Evolutionary conservation across 2,329 filamentous ascomycete species (phyloP), one percentile per base, ranked within the genome.

Genomic region (Phyllosticta paracitricarpa): DNA sequence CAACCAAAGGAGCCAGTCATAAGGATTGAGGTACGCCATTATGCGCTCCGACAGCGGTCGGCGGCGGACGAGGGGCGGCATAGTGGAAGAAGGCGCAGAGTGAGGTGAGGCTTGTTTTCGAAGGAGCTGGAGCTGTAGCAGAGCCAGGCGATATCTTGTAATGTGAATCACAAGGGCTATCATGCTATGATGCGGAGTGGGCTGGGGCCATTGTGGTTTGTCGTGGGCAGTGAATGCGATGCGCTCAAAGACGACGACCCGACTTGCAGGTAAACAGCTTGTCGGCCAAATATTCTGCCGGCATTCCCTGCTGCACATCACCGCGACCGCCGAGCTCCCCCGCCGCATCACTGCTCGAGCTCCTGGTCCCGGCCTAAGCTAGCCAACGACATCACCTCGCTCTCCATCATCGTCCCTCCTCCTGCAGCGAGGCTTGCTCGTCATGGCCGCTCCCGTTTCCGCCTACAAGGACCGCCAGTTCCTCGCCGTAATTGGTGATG

Each of bases 401-500:
- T 54, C 54, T 57, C 35, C 59, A 56, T 61, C 54, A 55, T 35
- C 56, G 26, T 58, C 35, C 55, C 30, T 56, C 40, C 35, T 57
- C 12, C 53, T 51, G 48, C 12, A 54, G 55, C 54, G 22, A 55
- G 12, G 9, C 14, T 33, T 40, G 17, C 22, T 55, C 33, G 58
- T 26, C 54, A 88, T 88, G 84, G 81, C 85, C 68, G 78, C 84
- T 66, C 77, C 82, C 62, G 72, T 77, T 56, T 79, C 84, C 64
- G 78, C 82, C 66, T 85, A 84, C 76, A 85, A 84, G 78, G 91
- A 97, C 77, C 85, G 94, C 70, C 89, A 99, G 78, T 96, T 99
- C 73, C 85, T 99, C 63, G 94, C 94, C 66, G 93, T 99, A 56
- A 99, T 99, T 72, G 94, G 94, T 58, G 94, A 99, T 76, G 94